These are phyloP conservation scores for Umbelopsis sp. DNA, from an alignment of 192 early-diverging fungal species.

Conservation along the genomic window DNA sequence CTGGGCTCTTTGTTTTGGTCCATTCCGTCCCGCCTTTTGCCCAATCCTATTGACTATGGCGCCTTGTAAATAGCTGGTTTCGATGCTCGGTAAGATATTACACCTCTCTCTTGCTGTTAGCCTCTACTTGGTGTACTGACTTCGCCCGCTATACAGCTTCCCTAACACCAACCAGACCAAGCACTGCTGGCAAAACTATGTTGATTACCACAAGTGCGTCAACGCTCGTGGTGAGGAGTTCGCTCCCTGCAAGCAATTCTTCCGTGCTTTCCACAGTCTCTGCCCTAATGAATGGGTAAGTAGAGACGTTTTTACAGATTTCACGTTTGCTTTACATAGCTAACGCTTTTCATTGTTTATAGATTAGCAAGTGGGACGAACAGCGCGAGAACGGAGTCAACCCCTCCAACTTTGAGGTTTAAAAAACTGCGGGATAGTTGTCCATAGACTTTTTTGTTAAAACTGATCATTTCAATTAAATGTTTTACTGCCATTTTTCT, in stretches of 20 bases:
- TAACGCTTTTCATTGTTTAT: neutral
- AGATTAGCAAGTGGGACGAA: slow-evolving; percentile 52
- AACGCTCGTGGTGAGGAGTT: slow-evolving; percentile 95
- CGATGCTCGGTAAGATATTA: slow-evolving; percentile 52
- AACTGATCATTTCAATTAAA: slow-evolving; percentile 11
- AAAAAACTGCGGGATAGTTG: slow-evolving; percentile 23
- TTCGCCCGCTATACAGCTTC: slow-evolving; percentile 55
- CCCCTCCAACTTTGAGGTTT: slow-evolving; percentile 50
- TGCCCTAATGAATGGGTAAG: slow-evolving; percentile 95
- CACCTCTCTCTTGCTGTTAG: neutral
- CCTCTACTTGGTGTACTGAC: neutral
- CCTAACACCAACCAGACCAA: slow-evolving; percentile 99
- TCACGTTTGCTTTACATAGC: neutral
- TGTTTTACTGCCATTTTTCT: slow-evolving; percentile 9
- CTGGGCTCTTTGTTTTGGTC: neutral
- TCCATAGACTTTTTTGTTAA: slow-evolving; percentile 17
- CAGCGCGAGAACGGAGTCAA: slow-evolving; percentile 49
- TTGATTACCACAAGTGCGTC: slow-evolving; percentile 92
- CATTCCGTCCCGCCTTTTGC: neutral
- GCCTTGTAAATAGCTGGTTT: slow-evolving; percentile 47
- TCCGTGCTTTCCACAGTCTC: slow-evolving; percentile 77
- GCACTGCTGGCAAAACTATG: slow-evolving; percentile 99
- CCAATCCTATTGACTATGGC: neutral
- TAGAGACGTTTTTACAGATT: slow-evolving; percentile 16
- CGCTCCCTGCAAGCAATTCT: slow-evolving; percentile 91